Base-by-base conservation (phyloP, 2,329 filamentous ascomycete genomes). In the Fusarium nematophilum region DNA sequence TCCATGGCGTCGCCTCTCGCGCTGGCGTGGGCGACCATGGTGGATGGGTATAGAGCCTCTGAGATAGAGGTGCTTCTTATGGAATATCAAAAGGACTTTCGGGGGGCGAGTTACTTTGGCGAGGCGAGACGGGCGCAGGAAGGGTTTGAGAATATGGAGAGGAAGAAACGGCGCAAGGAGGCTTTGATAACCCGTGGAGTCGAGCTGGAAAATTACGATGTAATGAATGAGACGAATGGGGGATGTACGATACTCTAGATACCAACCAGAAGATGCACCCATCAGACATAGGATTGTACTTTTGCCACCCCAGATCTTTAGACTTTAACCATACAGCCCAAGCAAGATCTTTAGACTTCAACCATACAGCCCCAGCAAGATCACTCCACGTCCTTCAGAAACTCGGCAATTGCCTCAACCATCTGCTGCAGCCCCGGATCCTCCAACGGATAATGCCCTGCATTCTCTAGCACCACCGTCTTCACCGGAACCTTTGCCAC, bases 41-140 rank as follows among this genome's bases (percentile, higher is more conserved):
- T 8, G 3, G 17, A 44, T n/a, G n/a, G n/a, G 8, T 59, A 59
- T 3, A 38, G 48, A 15, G 29, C 26, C 1, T 23, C 23, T 0
- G 56, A 59, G 10, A 13, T 48, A 14, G 31, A 59, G 2, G 14
- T 9, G 2, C 3, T 53, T 0, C 25, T 59, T 1, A 3, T 36
- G 27, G 54, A 48, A 2, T 59, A 59, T 3, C 30, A 54, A 7
- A 26, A 17, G 11, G 54, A 59, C 9, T 59, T 59, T 11, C 21
- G 21, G 0, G 56, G 54, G 0, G 4, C 48, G 4, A 11, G 39
- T 3, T 59, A 48, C 9, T 23, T 59, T 5, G n/a, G 9, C 10
- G 40, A 53, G 14, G n/a, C 27, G 2, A 2, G 5, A 3, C 21
- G 23, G 13, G 13, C 54, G 2, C n/a, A 23, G 2, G 21, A 1